Evolutionary conservation across 1,139 yeast species (phyloP).

Genomic region (Starmera stellimalicola): DNA sequence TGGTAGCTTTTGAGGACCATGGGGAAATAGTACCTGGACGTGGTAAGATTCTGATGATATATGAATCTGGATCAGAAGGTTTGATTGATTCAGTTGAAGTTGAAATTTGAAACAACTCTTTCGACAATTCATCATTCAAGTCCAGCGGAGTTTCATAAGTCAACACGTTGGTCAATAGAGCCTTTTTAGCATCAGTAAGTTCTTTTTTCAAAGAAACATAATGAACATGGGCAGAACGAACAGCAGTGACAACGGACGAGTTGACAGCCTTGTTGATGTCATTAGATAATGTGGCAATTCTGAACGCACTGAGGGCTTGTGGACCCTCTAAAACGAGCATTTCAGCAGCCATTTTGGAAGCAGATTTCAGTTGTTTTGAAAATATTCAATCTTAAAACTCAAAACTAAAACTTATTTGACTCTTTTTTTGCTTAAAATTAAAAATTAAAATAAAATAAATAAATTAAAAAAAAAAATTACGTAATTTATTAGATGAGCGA

Average conservation of each 20-base stretch:
- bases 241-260: conserved; percentile 52
- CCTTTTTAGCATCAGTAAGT: conserved; percentile 26
- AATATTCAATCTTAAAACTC: too few relatives aligned
- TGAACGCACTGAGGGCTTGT: conserved; percentile 77
- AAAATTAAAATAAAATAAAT: too few relatives aligned
- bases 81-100: conserved; percentile 16
- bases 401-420: too few relatives aligned
- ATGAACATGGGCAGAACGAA: conserved; percentile 73
- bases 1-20: conserved; percentile 98
- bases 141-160: conserved; percentile 69
- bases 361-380: too few relatives aligned
- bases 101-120: conserved; percentile 37
- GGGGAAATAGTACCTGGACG: conserved; percentile 96
- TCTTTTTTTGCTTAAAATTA: too few relatives aligned
- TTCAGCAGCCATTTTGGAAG: neutral
- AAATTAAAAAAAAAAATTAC: neutral
- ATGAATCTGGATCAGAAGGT: conserved; percentile 39
- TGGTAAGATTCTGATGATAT: conserved; percentile 72
- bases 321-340: conserved; percentile 80
- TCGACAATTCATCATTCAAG: conserved; percentile 36
- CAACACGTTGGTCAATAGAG: conserved; percentile 54
- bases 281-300: conserved; percentile 63
- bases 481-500: conserved; percentile 11
- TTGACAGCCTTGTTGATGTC: conserved; percentile 66
- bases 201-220: conserved; percentile 52